Evolutionary conservation across 2,329 filamentous ascomycete species (phyloP), one percentile per base, ranked within the genome.

Genomic region (Ophiostoma montium): DNA sequence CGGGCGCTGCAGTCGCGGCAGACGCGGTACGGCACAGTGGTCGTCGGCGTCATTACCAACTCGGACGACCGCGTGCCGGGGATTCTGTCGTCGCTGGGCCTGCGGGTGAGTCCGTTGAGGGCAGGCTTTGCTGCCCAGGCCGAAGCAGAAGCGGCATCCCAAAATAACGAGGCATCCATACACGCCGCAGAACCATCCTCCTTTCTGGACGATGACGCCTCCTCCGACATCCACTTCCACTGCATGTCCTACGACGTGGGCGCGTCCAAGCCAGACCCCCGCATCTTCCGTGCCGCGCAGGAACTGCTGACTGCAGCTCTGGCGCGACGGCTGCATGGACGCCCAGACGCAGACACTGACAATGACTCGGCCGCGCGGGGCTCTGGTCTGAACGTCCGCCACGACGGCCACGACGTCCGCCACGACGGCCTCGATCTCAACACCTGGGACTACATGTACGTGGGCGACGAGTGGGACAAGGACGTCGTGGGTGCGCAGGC

Each of bases 181-280:
- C n/a, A n/a, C n/a, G n/a, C n/a, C n/a, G n/a, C n/a, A n/a, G n/a
- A n/a, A n/a, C n/a, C n/a, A n/a, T n/a, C n/a, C n/a, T n/a, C n/a
- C n/a, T n/a, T n/a, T n/a, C n/a, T n/a, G n/a, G n/a, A n/a, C n/a
- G n/a, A n/a, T n/a, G n/a, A n/a, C n/a, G n/a, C n/a, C n/a, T 3
- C 32, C 30, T 45, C 56, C 46, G 64, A 61, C 54, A 62, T 82
- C 39, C 70, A 75, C 56, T 80, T 82, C 52, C 67, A 74, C 7
- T 73, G 75, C 52, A 70, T 80, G 59, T 82, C 77, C 16, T 83
- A 82, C 54, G 76, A 82, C 55, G 72, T 76, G 5, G 78, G 78
- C 0, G 58, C 63, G 21, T 74, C 76, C 54, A 84, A 84, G 59
- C 80, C 80, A 0, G 66, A 77, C 47, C 54, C 51, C 9, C 55